Conservation (phyloP, 495 filamentous ascomycete genomes). For the Xylaria acuta region DNA sequence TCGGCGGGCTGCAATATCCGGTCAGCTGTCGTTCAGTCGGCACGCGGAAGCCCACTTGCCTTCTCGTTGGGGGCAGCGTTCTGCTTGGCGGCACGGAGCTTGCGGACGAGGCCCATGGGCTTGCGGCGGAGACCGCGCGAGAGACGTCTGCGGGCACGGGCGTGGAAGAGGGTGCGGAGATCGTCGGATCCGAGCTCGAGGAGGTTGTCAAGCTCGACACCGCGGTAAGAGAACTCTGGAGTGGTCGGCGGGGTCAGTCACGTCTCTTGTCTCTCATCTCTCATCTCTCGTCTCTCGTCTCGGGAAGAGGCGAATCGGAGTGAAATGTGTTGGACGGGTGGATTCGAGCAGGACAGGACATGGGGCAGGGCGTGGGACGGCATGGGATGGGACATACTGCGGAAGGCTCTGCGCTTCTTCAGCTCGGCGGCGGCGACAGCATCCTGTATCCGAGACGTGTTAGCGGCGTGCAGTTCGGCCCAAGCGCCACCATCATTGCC, state of each 20-base stretch:
- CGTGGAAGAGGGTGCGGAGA: constrained; percentile 98
- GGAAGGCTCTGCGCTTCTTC: constrained; percentile 99
- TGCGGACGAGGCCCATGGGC: constrained; percentile 99
- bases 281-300: background rate
- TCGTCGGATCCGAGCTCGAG: constrained; percentile 98
- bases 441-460: constrained; percentile 64
- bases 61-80: constrained; percentile 99
- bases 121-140: constrained; percentile 99
- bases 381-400: constrained; percentile 57
- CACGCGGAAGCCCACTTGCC: constrained; percentile 43
- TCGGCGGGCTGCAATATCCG: constrained; percentile 61
- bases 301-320: background rate
- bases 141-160: constrained; percentile 97
- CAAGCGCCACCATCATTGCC: background rate
- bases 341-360: background rate
- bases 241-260: constrained; percentile 7
- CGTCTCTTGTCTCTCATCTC: background rate
- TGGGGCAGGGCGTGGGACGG: no score
- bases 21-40: background rate
- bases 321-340: background rate
- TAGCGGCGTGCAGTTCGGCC: constrained; percentile 39
- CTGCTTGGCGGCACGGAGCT: constrained; percentile 99
- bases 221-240: constrained; percentile 92
- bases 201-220: constrained; percentile 95
- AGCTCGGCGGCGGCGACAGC: constrained; percentile 95